These are phyloP conservation scores for Acanthamoeba castellanii DNA, from an alignment of 208 protist genomes.

Conservation along the genomic window DNA sequence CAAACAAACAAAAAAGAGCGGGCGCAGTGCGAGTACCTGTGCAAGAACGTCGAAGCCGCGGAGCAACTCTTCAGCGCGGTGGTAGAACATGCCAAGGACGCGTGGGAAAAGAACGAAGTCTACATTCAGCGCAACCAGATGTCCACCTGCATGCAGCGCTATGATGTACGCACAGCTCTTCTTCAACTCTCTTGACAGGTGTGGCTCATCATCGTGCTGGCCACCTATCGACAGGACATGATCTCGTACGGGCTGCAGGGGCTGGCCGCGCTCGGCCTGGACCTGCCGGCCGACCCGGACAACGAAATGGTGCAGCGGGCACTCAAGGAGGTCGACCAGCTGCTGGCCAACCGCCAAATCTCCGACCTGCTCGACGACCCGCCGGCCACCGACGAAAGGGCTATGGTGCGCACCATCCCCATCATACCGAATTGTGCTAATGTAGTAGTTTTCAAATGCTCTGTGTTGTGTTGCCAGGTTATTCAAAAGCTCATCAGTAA, in stretches of 20 bases:
- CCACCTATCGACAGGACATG: background rate
- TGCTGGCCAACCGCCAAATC: conserved; percentile 7
- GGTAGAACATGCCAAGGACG: background rate
- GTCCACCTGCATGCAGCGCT: conserved; percentile 7
- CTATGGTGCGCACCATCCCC: background rate
- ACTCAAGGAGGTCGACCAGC: background rate
- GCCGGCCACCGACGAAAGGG: conserved; percentile 25
- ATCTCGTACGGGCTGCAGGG: conserved; percentile 34
- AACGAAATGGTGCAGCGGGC: conserved; percentile 21
- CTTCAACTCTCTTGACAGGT: background rate
- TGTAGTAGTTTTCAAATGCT: background rate
- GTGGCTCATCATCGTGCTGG: background rate
- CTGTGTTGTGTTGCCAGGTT: background rate
- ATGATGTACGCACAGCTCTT: background rate
- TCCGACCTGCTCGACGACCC: conserved; percentile 20
- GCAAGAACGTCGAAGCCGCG: conserved; percentile 49
- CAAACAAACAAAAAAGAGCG: background rate
- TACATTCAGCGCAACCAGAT: conserved; percentile 66
- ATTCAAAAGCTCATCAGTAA: conserved; percentile 63
- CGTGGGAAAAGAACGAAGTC: conserved; percentile 54
- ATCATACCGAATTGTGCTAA: too few relatives aligned
- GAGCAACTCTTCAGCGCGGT: background rate
- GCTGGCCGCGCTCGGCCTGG: background rate
- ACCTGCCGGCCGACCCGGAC: conserved; percentile 26
- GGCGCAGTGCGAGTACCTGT: conserved; percentile 69